These are phyloP conservation scores for Pecoramyces ruminantium DNA, from an alignment of 192 early-diverging fungal species.

Conservation along the genomic window DNA sequence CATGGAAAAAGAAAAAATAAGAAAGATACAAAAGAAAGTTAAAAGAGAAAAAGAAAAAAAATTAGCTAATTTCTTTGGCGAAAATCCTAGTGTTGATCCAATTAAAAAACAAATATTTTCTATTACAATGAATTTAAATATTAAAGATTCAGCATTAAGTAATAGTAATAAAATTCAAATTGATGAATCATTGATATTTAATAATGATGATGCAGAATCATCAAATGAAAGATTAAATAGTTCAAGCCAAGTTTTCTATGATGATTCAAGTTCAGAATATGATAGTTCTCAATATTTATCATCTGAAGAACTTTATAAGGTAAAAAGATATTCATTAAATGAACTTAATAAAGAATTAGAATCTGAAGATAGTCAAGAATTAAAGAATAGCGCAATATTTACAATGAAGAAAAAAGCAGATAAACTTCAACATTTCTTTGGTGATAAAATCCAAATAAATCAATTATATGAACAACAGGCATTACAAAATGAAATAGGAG, in stretches of 20 bases:
- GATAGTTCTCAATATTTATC: not conserved
- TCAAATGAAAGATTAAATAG: not conserved
- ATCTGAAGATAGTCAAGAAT: not conserved
- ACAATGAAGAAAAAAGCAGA: not conserved
- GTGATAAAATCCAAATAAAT: not conserved
- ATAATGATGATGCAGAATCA: not conserved
- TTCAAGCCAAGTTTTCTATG: not conserved
- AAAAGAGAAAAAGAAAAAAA: not conserved
- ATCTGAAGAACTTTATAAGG: not conserved
- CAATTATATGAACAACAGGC: not conserved
- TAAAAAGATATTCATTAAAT: not conserved
- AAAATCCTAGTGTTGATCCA: not conserved
- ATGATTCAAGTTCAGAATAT: not conserved
- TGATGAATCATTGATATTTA: not conserved
- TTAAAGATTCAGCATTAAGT: not conserved
- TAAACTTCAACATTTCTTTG: not conserved
- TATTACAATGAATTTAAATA: not conserved
- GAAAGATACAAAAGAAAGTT: not conserved
- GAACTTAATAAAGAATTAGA: not conserved
- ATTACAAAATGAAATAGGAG: not conserved
- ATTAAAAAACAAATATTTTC: not conserved
- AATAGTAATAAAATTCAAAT: not conserved
- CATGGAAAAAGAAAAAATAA: not conserved
- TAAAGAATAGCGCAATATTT: not conserved
- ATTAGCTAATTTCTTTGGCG: not conserved